A percentile compares a stretch with the other conserved stretches of the same genome.
Evolutionary conservation across 2,329 filamentous ascomycete genomes (phyloP).

Genomic region (Aureobasidium sp.): DNA sequence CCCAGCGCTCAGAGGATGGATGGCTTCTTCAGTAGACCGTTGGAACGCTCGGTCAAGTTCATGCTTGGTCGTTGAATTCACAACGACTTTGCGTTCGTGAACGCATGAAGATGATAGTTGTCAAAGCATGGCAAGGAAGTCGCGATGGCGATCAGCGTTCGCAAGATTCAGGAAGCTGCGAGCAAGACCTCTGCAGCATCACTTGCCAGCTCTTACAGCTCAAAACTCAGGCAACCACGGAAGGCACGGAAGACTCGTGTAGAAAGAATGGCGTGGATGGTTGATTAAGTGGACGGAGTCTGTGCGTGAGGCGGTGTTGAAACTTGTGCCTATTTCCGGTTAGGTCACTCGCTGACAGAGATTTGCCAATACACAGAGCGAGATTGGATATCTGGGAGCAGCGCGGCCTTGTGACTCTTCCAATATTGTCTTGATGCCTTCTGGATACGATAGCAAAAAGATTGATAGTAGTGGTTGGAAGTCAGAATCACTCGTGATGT

Average conservation of each 20-base stretch:
- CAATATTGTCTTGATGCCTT: no score
- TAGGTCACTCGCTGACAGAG: neutral
- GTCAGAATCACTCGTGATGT: neutral
- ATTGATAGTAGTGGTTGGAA: neutral
- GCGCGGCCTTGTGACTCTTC: neutral
- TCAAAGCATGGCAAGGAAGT: no score
- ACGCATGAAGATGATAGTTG: neutral
- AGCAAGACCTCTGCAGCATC: neutral
- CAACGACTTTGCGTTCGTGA: neutral
- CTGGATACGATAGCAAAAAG: neutral
- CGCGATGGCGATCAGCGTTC: neutral
- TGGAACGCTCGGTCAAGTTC: neutral
- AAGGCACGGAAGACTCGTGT: neutral
- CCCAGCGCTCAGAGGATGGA: neutral
- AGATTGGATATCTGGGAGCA: neutral
- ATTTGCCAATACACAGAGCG: slow-evolving; percentile 7
- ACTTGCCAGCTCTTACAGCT: neutral
- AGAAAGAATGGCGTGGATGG: neutral
- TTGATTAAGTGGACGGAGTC: neutral
- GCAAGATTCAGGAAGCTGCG: neutral
- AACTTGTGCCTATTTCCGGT: slow-evolving; percentile 5
- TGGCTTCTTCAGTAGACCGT: neutral
- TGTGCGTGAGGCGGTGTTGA: slow-evolving; percentile 13
- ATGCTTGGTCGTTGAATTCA: neutral
- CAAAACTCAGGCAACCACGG: slow-evolving; percentile 5